Percentiles rank a stretch among this genome's conserved stretches.
Conservation (phyloP, 352 stramenopile genomes). For the Phytophthora sojae region DNA sequence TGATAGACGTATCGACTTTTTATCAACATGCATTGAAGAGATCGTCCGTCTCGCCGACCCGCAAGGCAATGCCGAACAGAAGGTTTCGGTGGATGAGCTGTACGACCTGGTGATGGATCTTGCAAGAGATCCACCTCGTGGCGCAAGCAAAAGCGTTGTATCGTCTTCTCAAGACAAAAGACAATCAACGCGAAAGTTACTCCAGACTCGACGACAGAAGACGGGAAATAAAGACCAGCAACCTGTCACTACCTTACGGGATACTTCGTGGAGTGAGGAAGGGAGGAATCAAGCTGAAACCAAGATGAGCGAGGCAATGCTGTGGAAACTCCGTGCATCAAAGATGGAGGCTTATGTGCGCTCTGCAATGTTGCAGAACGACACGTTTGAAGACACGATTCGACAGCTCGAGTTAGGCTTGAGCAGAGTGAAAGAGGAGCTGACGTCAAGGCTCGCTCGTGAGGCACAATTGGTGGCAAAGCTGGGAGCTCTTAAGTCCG, state of each 20-base stretch:
- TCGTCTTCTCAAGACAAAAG: not conserved
- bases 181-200: not conserved
- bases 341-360: constrained; percentile 52
- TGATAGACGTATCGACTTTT: constrained; percentile 53
- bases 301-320: constrained; percentile 14
- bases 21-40: constrained; percentile 53
- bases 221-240: not conserved
- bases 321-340: constrained; percentile 41
- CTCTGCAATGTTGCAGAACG: constrained; percentile 44
- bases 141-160: not conserved
- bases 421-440: constrained; percentile 41
- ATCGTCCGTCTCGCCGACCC: constrained; percentile 43
- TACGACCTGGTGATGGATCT: constrained; percentile 51
- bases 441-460: constrained; percentile 43
- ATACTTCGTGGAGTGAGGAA: constrained; percentile 5
- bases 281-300: not conserved
- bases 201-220: not conserved
- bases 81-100: constrained; percentile 41
- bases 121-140: constrained; percentile 21
- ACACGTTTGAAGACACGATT: constrained; percentile 59
- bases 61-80: constrained; percentile 5
- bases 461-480: constrained; percentile 36
- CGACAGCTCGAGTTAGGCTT: constrained; percentile 51
- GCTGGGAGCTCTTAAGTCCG: constrained; percentile 34
- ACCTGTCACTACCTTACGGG: not conserved